Base-by-base conservation (phyloP, 2,329 filamentous ascomycete species). In the Phaeosphaeria sp. region DNA sequence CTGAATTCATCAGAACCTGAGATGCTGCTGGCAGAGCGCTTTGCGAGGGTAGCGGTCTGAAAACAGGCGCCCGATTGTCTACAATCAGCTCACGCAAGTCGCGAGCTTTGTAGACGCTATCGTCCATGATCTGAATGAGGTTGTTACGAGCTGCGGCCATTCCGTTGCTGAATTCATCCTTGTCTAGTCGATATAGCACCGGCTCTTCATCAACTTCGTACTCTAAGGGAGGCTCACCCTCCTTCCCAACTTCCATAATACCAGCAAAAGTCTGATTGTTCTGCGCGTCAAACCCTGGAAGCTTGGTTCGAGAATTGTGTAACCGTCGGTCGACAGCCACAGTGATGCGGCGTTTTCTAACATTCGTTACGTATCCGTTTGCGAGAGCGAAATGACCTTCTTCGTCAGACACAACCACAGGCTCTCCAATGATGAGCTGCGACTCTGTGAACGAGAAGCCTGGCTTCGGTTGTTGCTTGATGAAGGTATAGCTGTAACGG, bases 141-240 rank as follows among this genome's bases (percentile, higher is more conserved):
- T 98, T 99, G 78, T 97, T 97, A 52, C 95, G 89, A 46, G 97
- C 91, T 27, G 90, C 90, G 2, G 95, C 93, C 92, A 99, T 96
- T 56, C 95, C 95, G 69, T 96, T 98, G 78, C 92, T 96, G 77
- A 99, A 99, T 72, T 99, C 95, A 69, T 99, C 95, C 74, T 97
- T 97, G 78, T 99, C 95, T 3, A 99, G 82, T 22, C 95, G 90
- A 69, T 97, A 99, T 49, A 87, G 83, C 6, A 90, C 79, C 3
- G 85, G 85, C 3, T 84, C 76, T 55, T 83, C 81, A 56, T 83
- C 81, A 0, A 79, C 36, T 81, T 82, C 58, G 71, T 61, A 47
- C 5, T 64, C 23, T n/a, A 54, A 44, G 5, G 53, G 23, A n/a
- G 60, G 46, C 18, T 72, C 69, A 15, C 72, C 85, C 66, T 88